phyloP scores from a whole-genome alignment of 2,329 filamentous ascomycete genomes.

The Aspergillus latus region DNA sequence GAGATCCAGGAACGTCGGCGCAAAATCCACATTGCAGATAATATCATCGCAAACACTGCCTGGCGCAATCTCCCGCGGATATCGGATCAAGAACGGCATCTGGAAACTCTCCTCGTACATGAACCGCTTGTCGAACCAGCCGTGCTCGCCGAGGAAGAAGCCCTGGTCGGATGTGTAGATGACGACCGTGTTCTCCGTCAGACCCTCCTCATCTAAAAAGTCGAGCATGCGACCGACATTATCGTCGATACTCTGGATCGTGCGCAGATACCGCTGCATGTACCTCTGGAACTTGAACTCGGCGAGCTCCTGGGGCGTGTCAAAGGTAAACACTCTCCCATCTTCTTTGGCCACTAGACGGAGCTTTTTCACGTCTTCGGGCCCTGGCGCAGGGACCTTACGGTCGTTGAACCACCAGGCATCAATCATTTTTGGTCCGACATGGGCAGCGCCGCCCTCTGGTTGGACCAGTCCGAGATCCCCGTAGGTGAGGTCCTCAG shows the following conservation, averaged over 20 bases:
- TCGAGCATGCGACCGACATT: constrained; percentile 52
- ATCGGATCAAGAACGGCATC: constrained; percentile 55
- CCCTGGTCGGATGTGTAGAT: constrained; percentile 58
- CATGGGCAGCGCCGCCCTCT: constrained; percentile 41
- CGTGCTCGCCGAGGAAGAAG: constrained; percentile 58
- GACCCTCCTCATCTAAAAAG: constrained; percentile 44
- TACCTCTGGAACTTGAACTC: constrained; percentile 60
- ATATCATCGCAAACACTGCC: constrained; percentile 49
- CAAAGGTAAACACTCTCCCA: constrained; percentile 50
- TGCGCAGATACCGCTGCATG: constrained; percentile 57
- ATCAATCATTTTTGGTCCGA: constrained; percentile 1
- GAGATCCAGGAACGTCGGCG: constrained; percentile 51
- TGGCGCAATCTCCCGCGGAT: constrained; percentile 44
- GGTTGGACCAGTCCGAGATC: constrained; percentile 55
- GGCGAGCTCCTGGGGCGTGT: constrained; percentile 43
- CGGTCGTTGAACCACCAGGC: neutral
- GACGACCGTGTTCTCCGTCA: constrained; percentile 50
- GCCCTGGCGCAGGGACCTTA: neutral
- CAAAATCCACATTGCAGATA: constrained; percentile 57
- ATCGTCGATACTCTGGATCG: constrained; percentile 55
- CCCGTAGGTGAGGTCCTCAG: constrained; percentile 52
- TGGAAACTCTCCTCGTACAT: constrained; percentile 60
- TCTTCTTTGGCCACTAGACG: constrained; percentile 38
- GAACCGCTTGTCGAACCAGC: constrained; percentile 60
- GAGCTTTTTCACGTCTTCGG: neutral